Base-by-base conservation (phyloP, 1,139 yeast genomes). In the Protomyces macrosporus region DNA sequence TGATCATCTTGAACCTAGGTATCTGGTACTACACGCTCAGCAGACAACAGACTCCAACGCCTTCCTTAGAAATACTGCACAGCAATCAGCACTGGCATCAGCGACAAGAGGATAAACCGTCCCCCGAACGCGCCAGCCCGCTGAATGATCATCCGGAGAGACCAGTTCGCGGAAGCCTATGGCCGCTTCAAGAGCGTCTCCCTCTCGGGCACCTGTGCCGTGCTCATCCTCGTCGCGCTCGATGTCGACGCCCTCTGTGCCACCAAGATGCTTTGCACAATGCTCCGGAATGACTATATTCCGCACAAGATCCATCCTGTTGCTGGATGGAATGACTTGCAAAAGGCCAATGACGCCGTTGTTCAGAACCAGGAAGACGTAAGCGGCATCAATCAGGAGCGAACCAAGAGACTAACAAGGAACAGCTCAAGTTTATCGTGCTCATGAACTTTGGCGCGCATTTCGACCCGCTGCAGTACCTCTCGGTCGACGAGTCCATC, bases 361-460 rank as follows among this genome's bases (percentile, higher is more conserved):
- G 97, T 91, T 70, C 80, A 77, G 9, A 95, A 89, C 42, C 62
- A 57, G n/a, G 65, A 65, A 50, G 67, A 61, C 33, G 64, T 66
- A 45, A 37, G 32, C 16, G 48, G 39, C 32, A 30, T 34, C 45
- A n/a, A 35, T 52, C 30, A 5, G n/a, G 32, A 32, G 39, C 10
- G 32, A 3, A 6, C 6, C 3, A 30, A 30, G 36, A 23, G 1
- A 55, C 53, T 16, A 30, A 12, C 40, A 6, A 33, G 16, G 12
- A 37, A 12, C 30, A 64, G 65, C 85, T 93, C n/a, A 76, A 84
- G 12, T 90, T 87, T 71, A 87, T 93, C 10, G 75, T 95, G 4
- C 78, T 91, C 55, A 77, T 95, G 1, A 98, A 98, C 0, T 93
- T 97, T 76, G 98, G 98, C n/a, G 96, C 96, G 14, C 85, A 88